These are phyloP conservation scores for Primulina eburnea DNA, from an alignment of 257 asterid species.

Conservation along the genomic window DNA sequence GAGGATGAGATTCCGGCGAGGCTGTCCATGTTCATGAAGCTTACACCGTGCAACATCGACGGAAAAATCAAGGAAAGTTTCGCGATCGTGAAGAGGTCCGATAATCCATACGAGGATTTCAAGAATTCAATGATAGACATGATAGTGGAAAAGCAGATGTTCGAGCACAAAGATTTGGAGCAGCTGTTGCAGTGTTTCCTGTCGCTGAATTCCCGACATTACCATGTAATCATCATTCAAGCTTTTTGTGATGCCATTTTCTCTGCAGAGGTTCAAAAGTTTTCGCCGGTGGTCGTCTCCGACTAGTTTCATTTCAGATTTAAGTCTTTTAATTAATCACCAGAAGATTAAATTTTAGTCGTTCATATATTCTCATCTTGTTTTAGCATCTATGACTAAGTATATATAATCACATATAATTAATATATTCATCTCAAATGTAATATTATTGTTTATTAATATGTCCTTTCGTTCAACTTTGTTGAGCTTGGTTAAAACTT, in stretches of 20 bases:
- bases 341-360: background rate
- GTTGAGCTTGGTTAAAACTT: no score
- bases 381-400: background rate
- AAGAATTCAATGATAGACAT: conserved; percentile 87
- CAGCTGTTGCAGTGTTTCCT: conserved; percentile 75
- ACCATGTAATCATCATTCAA: conserved; percentile 59
- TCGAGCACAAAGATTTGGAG: conserved; percentile 60
- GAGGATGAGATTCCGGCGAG: conserved; percentile 56
- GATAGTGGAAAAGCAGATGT: conserved; percentile 84
- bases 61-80: conserved; percentile 89
- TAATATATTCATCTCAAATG: no score
- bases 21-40: conserved; percentile 63
- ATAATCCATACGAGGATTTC: conserved; percentile 78
- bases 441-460: no score
- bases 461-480: no score
- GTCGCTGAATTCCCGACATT: conserved; percentile 59
- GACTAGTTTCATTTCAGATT: conserved; percentile 2
- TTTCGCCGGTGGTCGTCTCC: conserved; percentile 16
- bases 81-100: conserved; percentile 80
- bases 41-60: conserved; percentile 64
- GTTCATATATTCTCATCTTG: background rate
- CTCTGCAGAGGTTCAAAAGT: conserved; percentile 14
- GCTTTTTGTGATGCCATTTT: conserved; percentile 64
- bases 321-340: background rate
- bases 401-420: no score